Evolutionary conservation across 1,284 basidiomycete species (phyloP), one percentile per base, ranked within the genome.

Genomic region (Phellopilus nigrolimitatus): DNA sequence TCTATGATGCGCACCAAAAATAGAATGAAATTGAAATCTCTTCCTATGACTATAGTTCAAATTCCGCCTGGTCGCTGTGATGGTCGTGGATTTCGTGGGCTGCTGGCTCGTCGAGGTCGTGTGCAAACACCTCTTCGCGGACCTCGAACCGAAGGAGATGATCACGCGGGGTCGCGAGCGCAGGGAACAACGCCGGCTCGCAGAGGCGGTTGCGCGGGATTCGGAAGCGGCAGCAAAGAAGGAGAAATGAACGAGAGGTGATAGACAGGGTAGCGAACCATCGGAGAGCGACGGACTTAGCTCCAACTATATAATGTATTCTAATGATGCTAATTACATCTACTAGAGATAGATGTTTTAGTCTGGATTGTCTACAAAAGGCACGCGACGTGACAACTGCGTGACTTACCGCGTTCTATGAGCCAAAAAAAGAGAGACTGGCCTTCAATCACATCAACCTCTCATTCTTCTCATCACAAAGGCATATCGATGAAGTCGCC

Each of bases 121-220:
- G 8, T 95, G 92, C 75, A 98, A 97, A 71, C 69, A 74, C 42
- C 65, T 97, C 25, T 97, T 98, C 67, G 93, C 94, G 3, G 84
- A 92, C 61, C 73, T 95, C 22, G 84, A 92, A 64, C 93, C 95
- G 0, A 89, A 87, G 63, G 71, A 77, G 54, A 81, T 97, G 75
- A 78, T 97, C 51, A 92, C 88, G 0, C 77, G 85, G 8, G 93
- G 93, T 6, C 72, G 85, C 34, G 89, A 91, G 59, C 73, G 92
- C 34, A 72, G 88, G 53, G 74, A 78, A 57, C 64, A 65, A 57
- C 61, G 76, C 13, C 62, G 76, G 27, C 64, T 60, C 6, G 58
- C 62, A 42, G 68, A 71, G 31, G 56, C 51, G 34, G 46, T 49
- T 19, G 22, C 41, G 52, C 57, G 59, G 49, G 54, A 53, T 24